Conservation (phyloP, 192 early-diverging fungal genomes). For the Chytriomyces confervae region DNA sequence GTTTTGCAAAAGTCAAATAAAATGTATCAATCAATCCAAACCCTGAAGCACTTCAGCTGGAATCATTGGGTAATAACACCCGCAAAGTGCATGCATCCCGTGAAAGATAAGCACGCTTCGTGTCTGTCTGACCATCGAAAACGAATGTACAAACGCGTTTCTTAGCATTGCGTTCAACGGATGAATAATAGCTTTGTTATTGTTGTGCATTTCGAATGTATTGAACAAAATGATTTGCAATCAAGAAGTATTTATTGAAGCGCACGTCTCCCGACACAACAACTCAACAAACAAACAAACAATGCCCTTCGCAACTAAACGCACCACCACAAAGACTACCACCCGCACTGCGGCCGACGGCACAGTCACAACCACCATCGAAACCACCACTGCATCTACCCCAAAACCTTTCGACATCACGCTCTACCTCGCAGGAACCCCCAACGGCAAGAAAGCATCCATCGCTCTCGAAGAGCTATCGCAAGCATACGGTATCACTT, state of each 20-base stretch:
- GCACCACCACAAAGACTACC: neutral
- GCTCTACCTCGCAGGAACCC: conserved; percentile 38
- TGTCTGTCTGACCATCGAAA: too few relatives aligned
- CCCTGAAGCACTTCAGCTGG: too few relatives aligned
- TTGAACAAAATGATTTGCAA: neutral
- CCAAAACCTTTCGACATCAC: conserved; percentile 2
- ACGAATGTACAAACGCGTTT: neutral
- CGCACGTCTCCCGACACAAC: neutral
- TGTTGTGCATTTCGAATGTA: too few relatives aligned
- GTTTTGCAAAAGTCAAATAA: too few relatives aligned
- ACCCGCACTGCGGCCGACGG: neutral
- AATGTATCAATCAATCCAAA: too few relatives aligned
- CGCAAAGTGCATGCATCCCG: too few relatives aligned
- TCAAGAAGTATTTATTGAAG: neutral
- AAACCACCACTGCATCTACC: neutral
- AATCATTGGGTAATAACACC: too few relatives aligned
- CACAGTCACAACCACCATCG: neutral
- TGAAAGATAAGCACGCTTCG: too few relatives aligned
- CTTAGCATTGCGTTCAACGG: neutral
- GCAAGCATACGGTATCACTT: conserved; percentile 21
- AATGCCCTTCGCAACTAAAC: neutral
- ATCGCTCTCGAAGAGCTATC: conserved; percentile 61
- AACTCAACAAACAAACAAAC: neutral
- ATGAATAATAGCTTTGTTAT: neutral
- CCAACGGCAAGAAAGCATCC: conserved; percentile 60